A percentile compares a stretch with the other conserved stretches of the same genome.
These are phyloP conservation scores for Claviceps quebecensis DNA, from an alignment of 2,329 filamentous ascomycete species.

Conservation along the genomic window DNA sequence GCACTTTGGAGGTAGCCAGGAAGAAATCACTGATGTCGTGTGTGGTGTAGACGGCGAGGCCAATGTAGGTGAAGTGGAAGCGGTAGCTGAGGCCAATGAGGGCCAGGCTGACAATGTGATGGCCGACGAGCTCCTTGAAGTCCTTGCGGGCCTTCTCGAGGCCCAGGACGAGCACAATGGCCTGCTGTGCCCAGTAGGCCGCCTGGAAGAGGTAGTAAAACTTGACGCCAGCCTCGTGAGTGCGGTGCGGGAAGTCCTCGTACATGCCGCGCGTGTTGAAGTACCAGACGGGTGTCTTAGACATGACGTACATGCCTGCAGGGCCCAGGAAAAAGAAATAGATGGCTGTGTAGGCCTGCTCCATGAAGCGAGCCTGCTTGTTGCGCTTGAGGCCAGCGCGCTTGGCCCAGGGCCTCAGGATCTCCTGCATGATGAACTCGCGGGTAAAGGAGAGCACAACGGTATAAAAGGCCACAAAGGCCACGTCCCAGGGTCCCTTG, in stretches of 20 bases:
- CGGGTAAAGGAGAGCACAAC: slow-evolving; percentile 84
- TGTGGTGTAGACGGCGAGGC: slow-evolving; percentile 82
- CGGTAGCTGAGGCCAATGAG: slow-evolving; percentile 81
- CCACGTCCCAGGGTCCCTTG: slow-evolving; percentile 76
- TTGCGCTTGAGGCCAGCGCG: slow-evolving; percentile 55
- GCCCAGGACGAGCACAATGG: slow-evolving; percentile 71
- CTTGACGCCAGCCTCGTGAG: slow-evolving; percentile 72
- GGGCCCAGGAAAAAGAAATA: slow-evolving; percentile 80
- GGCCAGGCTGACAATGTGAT: slow-evolving; percentile 78
- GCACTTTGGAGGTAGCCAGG: slow-evolving; percentile 78
- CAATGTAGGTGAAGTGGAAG: slow-evolving; percentile 95
- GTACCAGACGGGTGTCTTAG: slow-evolving; percentile 82
- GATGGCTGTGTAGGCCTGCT: slow-evolving; percentile 85
- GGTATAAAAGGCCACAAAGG: slow-evolving; percentile 80
- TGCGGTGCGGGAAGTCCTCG: slow-evolving; percentile 70
- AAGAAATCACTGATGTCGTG: slow-evolving; percentile 95
- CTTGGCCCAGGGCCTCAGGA: slow-evolving; percentile 64
- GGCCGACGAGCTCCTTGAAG: slow-evolving; percentile 81
- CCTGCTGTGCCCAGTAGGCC: slow-evolving; percentile 91
- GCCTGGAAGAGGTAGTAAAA: slow-evolving; percentile 93
- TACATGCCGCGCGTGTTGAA: slow-evolving; percentile 90
- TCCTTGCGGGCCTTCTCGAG: slow-evolving; percentile 91
- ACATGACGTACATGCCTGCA: slow-evolving; percentile 82
- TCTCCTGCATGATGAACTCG: slow-evolving; percentile 88
- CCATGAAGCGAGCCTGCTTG: slow-evolving; percentile 88